phyloP scores from a whole-genome alignment of 352 stramenopile species.

The Globisporangium splendens region DNA sequence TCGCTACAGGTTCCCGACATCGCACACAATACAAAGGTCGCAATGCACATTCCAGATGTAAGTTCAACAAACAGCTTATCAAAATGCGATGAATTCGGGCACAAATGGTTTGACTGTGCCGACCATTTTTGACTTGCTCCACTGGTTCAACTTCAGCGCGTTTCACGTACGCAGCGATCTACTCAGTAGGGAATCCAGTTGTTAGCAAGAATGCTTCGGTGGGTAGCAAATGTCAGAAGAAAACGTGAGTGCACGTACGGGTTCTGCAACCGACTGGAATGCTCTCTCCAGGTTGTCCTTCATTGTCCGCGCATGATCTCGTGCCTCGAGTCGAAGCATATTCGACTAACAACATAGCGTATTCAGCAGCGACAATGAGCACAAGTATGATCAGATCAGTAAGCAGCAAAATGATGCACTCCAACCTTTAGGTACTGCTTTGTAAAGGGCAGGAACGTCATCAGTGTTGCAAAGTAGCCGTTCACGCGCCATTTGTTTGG shows the following conservation, averaged over 20 bases:
- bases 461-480: conserved; percentile 84
- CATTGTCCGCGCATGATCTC: conserved; percentile 51
- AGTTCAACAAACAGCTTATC: not conserved
- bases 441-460: conserved; percentile 86
- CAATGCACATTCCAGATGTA: not conserved
- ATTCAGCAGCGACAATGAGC: conserved; percentile 1
- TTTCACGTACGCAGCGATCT: conserved; percentile 38
- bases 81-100: not conserved
- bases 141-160: conserved; percentile 27
- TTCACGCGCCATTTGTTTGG: conserved; percentile 88
- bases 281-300: conserved; percentile 58
- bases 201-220: no score
- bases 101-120: not conserved
- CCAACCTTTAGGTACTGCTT: conserved; percentile 83
- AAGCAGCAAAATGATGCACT: not conserved
- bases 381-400: not conserved
- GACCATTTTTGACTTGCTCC: conserved; percentile 63
- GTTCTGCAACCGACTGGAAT: conserved; percentile 24
- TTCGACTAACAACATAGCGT: conserved; percentile 47
- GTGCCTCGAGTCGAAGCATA: conserved; percentile 80
- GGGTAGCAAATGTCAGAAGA: no score
- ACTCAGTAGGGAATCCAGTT: not conserved
- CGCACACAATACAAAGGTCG: no score
- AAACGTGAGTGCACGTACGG: conserved; percentile 13
- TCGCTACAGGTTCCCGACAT: conserved; percentile 23